Evolutionary conservation across 2,329 filamentous ascomycete genomes (phyloP), one percentile per base, ranked within the genome.

Genomic region (Cladophialophora immunda): DNA sequence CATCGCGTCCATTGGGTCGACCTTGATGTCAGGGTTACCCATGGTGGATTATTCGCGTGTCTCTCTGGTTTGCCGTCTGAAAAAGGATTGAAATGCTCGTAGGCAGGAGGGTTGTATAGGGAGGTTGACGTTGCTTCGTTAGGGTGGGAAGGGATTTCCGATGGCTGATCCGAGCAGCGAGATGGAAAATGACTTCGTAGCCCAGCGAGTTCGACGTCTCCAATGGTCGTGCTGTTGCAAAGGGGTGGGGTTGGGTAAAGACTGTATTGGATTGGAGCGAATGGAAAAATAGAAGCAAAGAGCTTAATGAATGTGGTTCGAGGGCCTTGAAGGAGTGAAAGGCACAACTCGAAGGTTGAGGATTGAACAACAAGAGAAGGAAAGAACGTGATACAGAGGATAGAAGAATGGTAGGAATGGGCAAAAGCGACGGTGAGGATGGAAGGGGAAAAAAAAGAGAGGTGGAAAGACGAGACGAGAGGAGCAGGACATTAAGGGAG

Each of bases 241-340:
- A 53, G 59, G 68, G 45, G 25, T 19, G 38, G 45, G 45, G 45
- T 22, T 27, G 45, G 45, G 66, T 70, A 68, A 70, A 45, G 68
- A 70, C 64, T 57, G 68, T 61, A 66, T 65, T 53, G 67, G 64
- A 41, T 66, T 64, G 64, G 67, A 50, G 67, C 59, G 54, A 57
- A 58, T 52, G 41, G 62, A 38, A 58, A 58, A 34, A 41, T 58
- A 53, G 64, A 66, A 58, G 60, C 61, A 64, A 64, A 61, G 38
- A 64, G 68, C 68, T 65, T 69, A 73, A 73, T 58, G 70, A 73
- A 79, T 79, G 77, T 75, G 76, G 77, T 78, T 76, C 76, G 78
- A 78, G 75, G 77, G 80, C 81, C 81, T 81, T 83, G 77, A 84
- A 84, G 76, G 82, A 84, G 82, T 83, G 82, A 80, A 82, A 82